A percentile compares a stretch with the other conserved stretches of the same genome.
These are phyloP conservation scores for Plantago ovata DNA, from an alignment of 257 asterid species.

Conservation along the genomic window DNA sequence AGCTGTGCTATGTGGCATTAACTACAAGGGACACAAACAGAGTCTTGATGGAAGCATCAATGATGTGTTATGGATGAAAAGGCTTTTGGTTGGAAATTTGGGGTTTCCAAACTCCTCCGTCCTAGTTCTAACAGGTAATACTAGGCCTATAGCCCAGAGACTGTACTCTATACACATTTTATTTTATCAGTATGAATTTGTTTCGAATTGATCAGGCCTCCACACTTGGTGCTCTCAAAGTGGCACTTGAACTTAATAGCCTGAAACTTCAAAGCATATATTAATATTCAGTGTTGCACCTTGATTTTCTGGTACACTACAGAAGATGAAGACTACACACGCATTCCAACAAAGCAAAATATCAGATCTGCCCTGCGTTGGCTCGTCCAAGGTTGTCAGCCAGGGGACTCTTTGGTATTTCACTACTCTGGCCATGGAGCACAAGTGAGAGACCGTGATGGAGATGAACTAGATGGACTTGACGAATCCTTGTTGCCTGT, in stretches of 20 bases:
- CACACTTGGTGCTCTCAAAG: no score
- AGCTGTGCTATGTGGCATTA: conserved; percentile 69
- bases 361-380: conserved; percentile 61
- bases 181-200: background rate
- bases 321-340: conserved; percentile 54
- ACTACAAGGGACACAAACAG: conserved; percentile 46
- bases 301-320: conserved; percentile 20
- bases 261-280: background rate
- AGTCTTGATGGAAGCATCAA: conserved; percentile 60
- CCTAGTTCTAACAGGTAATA: conserved; percentile 57
- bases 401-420: conserved; percentile 83
- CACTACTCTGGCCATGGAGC: conserved; percentile 86
- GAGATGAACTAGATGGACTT: conserved; percentile 77
- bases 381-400: conserved; percentile 66
- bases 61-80: conserved; percentile 44
- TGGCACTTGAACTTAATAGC: no score
- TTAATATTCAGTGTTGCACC: background rate
- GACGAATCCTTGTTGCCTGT: conserved; percentile 76
- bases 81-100: conserved; percentile 44
- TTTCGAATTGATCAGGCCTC: conserved; percentile 1
- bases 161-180: background rate
- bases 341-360: conserved; percentile 61
- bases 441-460: conserved; percentile 47
- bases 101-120: conserved; percentile 62
- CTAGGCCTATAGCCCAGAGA: background rate